Evolutionary conservation across 1,284 basidiomycete genomes (phyloP).

Genomic region (Quambalaria eucalypti): DNA sequence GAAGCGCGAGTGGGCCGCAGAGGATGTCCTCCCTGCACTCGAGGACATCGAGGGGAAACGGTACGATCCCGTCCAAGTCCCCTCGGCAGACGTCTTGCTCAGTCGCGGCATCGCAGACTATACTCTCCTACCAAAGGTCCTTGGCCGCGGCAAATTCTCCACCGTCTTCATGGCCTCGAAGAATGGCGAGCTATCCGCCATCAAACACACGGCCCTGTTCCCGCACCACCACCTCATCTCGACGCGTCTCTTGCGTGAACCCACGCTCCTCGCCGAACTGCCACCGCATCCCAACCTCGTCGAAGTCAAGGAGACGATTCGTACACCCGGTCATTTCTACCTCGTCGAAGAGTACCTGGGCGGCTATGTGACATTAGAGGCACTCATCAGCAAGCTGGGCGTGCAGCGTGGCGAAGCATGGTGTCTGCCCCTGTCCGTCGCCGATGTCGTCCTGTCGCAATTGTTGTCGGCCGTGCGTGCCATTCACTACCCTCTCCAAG

Average conservation of each 20-base stretch:
- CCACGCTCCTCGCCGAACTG: constrained; percentile 53
- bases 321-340: constrained; percentile 55
- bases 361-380: constrained; percentile 49
- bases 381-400: constrained; percentile 25
- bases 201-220: constrained; percentile 56
- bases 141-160: constrained; percentile 45
- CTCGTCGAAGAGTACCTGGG: constrained; percentile 54
- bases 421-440: constrained; percentile 38
- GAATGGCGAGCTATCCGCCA: constrained; percentile 48
- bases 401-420: constrained; percentile 4
- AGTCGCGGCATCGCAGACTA: constrained; percentile 43
- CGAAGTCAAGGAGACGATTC: constrained; percentile 53
- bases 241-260: constrained; percentile 53
- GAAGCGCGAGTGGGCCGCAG: constrained; percentile 3
- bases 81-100: constrained; percentile 39
- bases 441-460: constrained; percentile 51
- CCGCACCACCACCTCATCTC: constrained; percentile 56
- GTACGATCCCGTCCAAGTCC: constrained; percentile 17
- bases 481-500: constrained; percentile 52
- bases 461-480: constrained; percentile 53
- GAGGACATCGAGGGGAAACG: constrained; percentile 6
- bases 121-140: constrained; percentile 42
- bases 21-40: constrained; percentile 9
- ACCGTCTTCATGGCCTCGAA: constrained; percentile 45
- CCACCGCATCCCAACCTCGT: constrained; percentile 55